Evolutionary conservation across 768 basidiomycete genomes (phyloP).

Genomic region (Crassisporium funariophilum): DNA sequence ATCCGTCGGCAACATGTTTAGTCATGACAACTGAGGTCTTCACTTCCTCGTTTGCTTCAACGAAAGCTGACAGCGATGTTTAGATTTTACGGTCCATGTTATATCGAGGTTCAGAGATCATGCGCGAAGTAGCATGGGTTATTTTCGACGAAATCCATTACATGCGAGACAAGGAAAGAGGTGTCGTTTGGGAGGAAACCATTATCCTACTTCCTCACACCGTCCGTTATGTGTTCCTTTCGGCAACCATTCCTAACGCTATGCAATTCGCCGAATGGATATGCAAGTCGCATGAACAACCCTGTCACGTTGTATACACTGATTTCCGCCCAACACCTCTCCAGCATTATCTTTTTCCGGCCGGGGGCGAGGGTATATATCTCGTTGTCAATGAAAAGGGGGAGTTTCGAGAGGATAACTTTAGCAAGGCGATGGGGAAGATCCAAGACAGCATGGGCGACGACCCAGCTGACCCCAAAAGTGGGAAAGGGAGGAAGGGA

Average conservation of each 20-base stretch:
- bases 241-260: slow-evolving; percentile 98
- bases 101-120: slow-evolving; percentile 97
- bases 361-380: slow-evolving; percentile 95
- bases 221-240: slow-evolving; percentile 97
- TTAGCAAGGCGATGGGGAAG: slow-evolving; percentile 96
- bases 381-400: slow-evolving; percentile 99
- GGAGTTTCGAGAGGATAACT: slow-evolving; percentile 96
- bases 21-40: slow-evolving; percentile 99
- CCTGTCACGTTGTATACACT: slow-evolving; percentile 98
- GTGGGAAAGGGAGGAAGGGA: slow-evolving; percentile 88
- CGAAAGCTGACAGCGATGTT: not conserved
- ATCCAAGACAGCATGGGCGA: slow-evolving; percentile 83
- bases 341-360: slow-evolving; percentile 97
- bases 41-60: slow-evolving; percentile 1
- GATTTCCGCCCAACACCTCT: slow-evolving; percentile 98
- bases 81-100: slow-evolving; percentile 99
- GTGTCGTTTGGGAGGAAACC: slow-evolving; percentile 99
- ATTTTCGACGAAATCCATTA: slow-evolving; percentile 99
- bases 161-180: slow-evolving; percentile 99
- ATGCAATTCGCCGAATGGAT: slow-evolving; percentile 99
- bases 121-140: slow-evolving; percentile 99
- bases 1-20: slow-evolving; percentile 93
- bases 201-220: slow-evolving; percentile 96
- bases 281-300: slow-evolving; percentile 94
- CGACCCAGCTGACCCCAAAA: slow-evolving; percentile 85